Base-by-base conservation (phyloP, 1,284 basidiomycete species). In the Somion occarium region DNA sequence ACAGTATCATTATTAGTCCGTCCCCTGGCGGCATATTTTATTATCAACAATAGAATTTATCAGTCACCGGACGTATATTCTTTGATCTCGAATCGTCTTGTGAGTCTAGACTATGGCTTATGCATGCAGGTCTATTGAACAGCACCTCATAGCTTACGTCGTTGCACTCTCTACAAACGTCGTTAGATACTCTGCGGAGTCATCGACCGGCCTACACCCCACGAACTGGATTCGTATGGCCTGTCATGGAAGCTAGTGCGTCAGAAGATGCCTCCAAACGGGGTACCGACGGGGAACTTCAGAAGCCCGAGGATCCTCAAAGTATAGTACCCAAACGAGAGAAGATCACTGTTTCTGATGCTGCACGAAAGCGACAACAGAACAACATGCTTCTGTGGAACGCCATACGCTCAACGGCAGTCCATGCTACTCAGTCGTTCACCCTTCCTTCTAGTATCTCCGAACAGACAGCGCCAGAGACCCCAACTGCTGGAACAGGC, bases 21-120 rank as follows among this genome's bases (percentile, higher is more conserved):
- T 54, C 84, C 89, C 2, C 67, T 92, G 50, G 85, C 83, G 15
- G 85, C 83, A 9, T 93, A 91, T 67, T 93, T 92, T 63, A 80
- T 93, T 61, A 80, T 90, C 70, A 86, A 92, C 68, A 87, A 87
- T 64, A 82, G 86, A 54, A 91, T 93, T 56, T 93, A 93, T 64
- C 88, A 91, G 62, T 83, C 88, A 1, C 91, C 91, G 23, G 86
- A 91, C 58, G 71, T 93, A 25, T 91, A 93, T 62, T 83, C 81
- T 7, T 75, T 93, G 2, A 71, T 93, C 34, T 91, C 90, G 42
- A 90, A 90, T 61, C 83, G 91, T 58, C 69, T 93, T 59, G 88
- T 91, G 65, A 59, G 80, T 65, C 15, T 34, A 15, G 15, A 38
- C 58, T 38, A 3, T 27, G 24, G 12, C 27, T 23, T n/a, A 4